Conservation (phyloP, 305 asterid species). For the Rubia tinctorum region DNA sequence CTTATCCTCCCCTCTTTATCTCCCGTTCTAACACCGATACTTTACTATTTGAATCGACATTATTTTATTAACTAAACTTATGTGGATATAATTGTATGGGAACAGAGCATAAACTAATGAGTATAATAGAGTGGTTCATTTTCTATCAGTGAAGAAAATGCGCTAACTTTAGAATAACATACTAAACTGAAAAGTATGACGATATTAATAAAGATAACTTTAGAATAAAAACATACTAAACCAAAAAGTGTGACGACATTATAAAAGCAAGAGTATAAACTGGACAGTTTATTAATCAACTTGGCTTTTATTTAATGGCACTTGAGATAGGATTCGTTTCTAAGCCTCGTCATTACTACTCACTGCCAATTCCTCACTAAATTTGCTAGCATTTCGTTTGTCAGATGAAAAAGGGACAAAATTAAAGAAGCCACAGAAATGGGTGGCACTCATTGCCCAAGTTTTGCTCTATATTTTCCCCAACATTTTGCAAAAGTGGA, state of each 20-base stretch:
- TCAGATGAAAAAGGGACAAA: conserved; percentile 13
- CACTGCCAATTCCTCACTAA: conserved; percentile 7
- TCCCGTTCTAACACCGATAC: no score
- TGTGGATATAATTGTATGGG: no score
- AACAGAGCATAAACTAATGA: no score
- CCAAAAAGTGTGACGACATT: neutral
- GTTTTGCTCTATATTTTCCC: neutral
- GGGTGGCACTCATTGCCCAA: conserved; percentile 6
- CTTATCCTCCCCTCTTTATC: no score
- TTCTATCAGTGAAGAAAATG: no score
- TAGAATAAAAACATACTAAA: no score
- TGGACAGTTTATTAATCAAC: neutral
- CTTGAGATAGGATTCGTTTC: conserved; percentile 8
- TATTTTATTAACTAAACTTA: no score
- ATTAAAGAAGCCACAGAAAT: neutral
- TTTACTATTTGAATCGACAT: no score
- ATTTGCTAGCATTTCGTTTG: neutral
- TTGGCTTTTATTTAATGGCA: neutral
- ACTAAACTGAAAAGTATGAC: no score
- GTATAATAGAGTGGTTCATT: no score
- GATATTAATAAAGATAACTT: no score
- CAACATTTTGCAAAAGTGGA: neutral
- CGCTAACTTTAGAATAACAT: no score
- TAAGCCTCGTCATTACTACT: conserved; percentile 1
- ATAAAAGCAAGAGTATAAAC: neutral